phyloP scores from a whole-genome alignment of 768 basidiomycete species.

The Mrakia frigida region DNA sequence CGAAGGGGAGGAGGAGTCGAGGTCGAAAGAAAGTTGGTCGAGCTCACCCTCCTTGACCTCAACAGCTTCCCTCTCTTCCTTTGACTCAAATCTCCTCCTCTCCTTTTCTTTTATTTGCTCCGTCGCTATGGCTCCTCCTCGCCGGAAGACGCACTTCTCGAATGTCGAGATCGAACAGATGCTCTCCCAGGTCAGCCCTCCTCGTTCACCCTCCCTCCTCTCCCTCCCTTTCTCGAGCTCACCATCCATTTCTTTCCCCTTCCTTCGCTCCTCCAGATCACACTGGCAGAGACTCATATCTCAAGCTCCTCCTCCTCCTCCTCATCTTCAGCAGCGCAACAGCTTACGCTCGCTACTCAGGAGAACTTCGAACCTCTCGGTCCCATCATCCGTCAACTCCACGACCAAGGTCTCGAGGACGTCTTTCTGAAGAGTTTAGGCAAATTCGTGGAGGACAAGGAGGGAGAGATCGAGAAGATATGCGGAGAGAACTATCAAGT shows the following conservation, averaged over 20 bases:
- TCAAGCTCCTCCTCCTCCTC: conserved; percentile 1
- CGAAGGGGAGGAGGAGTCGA: too few species aligned
- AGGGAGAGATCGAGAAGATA: conserved; percentile 90
- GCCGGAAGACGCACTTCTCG: conserved; percentile 27
- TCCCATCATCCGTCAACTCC: conserved; percentile 89
- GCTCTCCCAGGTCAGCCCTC: conserved; percentile 25
- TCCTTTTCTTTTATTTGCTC: too few species aligned
- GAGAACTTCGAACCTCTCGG: conserved; percentile 95
- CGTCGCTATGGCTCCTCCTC: conserved; percentile 4
- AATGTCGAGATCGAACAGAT: conserved; percentile 33
- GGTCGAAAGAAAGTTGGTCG: too few species aligned
- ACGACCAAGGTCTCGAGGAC: conserved; percentile 80
- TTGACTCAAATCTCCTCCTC: too few species aligned
- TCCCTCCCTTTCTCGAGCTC: background rate
- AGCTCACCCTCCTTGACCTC: too few species aligned
- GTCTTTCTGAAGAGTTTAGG: conserved; percentile 79
- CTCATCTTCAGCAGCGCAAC: conserved; percentile 9
- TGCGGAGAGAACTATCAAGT: conserved; percentile 87
- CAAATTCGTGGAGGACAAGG: conserved; percentile 86
- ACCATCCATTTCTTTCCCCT: background rate
- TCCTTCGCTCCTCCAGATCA: conserved; percentile 1
- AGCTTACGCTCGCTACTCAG: conserved; percentile 10
- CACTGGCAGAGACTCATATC: conserved; percentile 17
- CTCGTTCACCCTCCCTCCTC: background rate
- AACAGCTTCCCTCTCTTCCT: too few species aligned